A percentile compares a stretch with the other conserved stretches of the same genome.
Evolutionary conservation across 2,329 filamentous ascomycete species (phyloP).

Genomic region (Dryadomyces quercivorus): DNA sequence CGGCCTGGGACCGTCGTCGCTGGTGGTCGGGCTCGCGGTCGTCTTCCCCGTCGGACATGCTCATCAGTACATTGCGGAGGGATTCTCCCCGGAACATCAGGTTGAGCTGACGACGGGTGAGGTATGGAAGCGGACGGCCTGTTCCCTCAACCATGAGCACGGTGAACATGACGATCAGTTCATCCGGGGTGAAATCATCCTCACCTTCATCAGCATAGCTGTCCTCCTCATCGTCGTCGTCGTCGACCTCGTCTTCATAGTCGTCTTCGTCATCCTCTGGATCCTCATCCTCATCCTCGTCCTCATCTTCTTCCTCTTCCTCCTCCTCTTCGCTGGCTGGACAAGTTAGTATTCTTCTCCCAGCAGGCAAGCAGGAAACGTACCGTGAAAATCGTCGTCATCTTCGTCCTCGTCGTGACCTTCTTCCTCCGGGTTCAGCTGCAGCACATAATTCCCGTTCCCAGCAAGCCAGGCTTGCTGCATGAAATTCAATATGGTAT

Average conservation of each 20-base stretch:
- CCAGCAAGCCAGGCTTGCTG: background rate
- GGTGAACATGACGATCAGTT: background rate
- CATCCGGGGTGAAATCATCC: background rate
- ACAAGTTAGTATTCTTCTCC: background rate
- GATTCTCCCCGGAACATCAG: slow-evolving; percentile 15
- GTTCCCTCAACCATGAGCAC: background rate
- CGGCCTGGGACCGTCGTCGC: slow-evolving; percentile 28
- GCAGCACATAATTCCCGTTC: background rate
- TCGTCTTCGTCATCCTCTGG: slow-evolving; percentile 10
- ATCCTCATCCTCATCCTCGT: slow-evolving; percentile 17
- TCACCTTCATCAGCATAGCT: slow-evolving; percentile 11
- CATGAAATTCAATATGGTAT: background rate
- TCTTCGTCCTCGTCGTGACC: slow-evolving; percentile 10
- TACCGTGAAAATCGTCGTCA: slow-evolving; percentile 3
- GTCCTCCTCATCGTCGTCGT: slow-evolving; percentile 14
- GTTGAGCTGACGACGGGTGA: slow-evolving; percentile 14
- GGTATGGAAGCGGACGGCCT: slow-evolving; percentile 3
- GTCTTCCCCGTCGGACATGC: slow-evolving; percentile 1
- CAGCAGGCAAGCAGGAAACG: background rate
- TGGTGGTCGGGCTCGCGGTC: slow-evolving; percentile 15
- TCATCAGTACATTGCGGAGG: slow-evolving; percentile 11
- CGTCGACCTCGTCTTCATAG: slow-evolving; percentile 7
- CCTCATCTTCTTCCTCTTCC: slow-evolving; percentile 4
- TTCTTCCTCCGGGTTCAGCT: slow-evolving; percentile 8
- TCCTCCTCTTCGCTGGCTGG: slow-evolving; percentile 5